Percentiles rank a stretch among this genome's conserved stretches.
Conservation (phyloP, 2,329 filamentous ascomycete genomes). For the Lojkania enalia region DNA sequence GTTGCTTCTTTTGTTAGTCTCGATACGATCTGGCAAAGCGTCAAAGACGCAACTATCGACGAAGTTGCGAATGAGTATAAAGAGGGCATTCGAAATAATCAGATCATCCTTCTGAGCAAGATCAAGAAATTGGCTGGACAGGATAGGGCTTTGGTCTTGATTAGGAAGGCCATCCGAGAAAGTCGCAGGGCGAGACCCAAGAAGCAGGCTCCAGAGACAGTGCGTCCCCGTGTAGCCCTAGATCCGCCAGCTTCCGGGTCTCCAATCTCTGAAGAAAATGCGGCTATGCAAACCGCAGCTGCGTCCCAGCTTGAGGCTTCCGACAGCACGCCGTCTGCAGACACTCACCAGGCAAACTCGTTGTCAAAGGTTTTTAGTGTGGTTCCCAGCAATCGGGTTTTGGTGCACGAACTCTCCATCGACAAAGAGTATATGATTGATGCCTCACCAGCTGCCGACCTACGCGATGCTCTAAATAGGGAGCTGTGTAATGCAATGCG, state of each 20-base stretch:
- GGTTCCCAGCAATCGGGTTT: conserved; percentile 71
- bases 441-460: conserved; percentile 56
- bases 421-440: conserved; percentile 78
- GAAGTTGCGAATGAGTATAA: conserved; percentile 76
- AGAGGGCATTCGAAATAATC: conserved; percentile 79
- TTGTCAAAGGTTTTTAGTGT: conserved; percentile 60
- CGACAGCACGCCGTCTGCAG: conserved; percentile 16
- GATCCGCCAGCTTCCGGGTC: conserved; percentile 34
- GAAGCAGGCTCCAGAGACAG: conserved; percentile 66
- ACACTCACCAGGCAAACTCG: conserved; percentile 48
- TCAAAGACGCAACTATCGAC: conserved; percentile 75
- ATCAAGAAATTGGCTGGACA: conserved; percentile 78
- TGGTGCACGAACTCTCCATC: conserved; percentile 79
- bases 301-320: conserved; percentile 34
- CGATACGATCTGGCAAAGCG: conserved; percentile 80
- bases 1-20: conserved; percentile 83
- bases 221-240: conserved; percentile 68
- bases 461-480: conserved; percentile 63
- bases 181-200: conserved; percentile 66
- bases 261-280: conserved; percentile 29
- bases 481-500: conserved; percentile 65
- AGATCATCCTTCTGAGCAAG: conserved; percentile 75
- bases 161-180: conserved; percentile 74
- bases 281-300: conserved; percentile 43
- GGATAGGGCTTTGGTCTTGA: conserved; percentile 70